These are phyloP conservation scores for Urtica urens DNA, from an alignment of 306 rosid species.

Conservation along the genomic window DNA sequence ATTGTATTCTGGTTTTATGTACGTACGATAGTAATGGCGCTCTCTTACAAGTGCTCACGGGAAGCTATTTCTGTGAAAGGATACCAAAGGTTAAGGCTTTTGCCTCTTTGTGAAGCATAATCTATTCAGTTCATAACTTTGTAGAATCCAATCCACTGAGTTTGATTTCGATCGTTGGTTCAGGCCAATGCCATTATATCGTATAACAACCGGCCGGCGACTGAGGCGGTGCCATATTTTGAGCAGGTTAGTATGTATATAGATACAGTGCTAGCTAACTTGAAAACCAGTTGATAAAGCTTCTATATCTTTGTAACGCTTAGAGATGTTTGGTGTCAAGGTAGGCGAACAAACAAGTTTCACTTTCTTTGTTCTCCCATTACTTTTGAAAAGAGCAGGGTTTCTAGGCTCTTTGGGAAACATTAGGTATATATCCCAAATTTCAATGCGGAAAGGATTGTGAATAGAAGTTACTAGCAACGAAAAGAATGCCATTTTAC, in stretches of 20 bases:
- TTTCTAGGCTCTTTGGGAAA: not conserved
- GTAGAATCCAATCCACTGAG: not conserved
- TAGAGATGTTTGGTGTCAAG: not conserved
- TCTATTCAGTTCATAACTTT: not conserved
- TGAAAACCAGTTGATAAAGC: not conserved
- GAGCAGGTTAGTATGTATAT: constrained; percentile 60
- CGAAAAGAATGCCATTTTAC: not conserved
- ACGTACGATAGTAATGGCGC: constrained; percentile 40
- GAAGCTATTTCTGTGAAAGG: constrained; percentile 38
- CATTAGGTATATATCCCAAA: too few species aligned
- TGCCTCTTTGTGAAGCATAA: not conserved
- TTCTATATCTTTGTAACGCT: not conserved
- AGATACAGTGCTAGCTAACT: not conserved
- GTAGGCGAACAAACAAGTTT: not conserved
- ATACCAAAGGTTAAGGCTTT: constrained; percentile 38
- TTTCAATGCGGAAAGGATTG: not conserved
- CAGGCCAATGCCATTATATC: constrained; percentile 88
- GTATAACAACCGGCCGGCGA: constrained; percentile 87
- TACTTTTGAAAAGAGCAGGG: not conserved
- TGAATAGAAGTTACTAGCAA: not conserved
- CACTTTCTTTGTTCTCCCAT: not conserved
- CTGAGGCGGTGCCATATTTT: constrained; percentile 96
- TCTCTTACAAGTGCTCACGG: constrained; percentile 35
- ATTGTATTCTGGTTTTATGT: not conserved
- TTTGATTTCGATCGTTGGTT: constrained; percentile 24